phyloP scores from a whole-genome alignment of 768 basidiomycete species.

The Baorangia bicolor region DNA sequence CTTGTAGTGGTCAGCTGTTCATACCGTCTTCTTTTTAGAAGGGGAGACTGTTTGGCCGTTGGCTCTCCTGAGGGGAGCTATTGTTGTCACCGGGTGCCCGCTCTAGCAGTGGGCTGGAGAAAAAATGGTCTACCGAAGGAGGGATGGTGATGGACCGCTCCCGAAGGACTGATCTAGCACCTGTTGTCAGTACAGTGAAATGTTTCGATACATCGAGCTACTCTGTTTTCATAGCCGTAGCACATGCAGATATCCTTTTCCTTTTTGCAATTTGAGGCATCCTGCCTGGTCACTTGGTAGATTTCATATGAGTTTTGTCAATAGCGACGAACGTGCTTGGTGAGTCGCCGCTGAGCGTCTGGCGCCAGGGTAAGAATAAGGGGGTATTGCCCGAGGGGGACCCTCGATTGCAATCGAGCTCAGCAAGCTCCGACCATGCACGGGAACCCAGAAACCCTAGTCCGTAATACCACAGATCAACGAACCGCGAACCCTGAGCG shows the following conservation, averaged over 20 bases:
- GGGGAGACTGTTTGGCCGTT: conserved; percentile 6
- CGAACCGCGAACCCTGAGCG: conserved; percentile 20
- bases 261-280: conserved; percentile 11
- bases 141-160: conserved; percentile 26
- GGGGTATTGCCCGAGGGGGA: conserved; percentile 1
- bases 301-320: background rate
- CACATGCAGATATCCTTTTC: conserved; percentile 15
- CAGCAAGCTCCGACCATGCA: background rate
- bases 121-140: conserved; percentile 22
- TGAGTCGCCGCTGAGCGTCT: conserved; percentile 1
- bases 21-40: conserved; percentile 12
- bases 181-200: conserved; percentile 17
- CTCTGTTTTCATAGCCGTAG: conserved; percentile 25
- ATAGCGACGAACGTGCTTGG: conserved; percentile 5
- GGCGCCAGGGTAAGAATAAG: conserved; percentile 17
- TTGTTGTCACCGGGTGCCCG: conserved; percentile 28
- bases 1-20: conserved; percentile 9
- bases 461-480: conserved; percentile 8
- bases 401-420: conserved; percentile 19
- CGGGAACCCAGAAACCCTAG: conserved; percentile 4
- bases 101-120: conserved; percentile 34
- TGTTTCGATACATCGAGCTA: conserved; percentile 19
- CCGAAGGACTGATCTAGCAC: conserved; percentile 30
- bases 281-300: background rate
- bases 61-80: conserved; percentile 25